Conservation (phyloP, 2,329 filamentous ascomycete genomes). For the Coniochaeta pulveracea region DNA sequence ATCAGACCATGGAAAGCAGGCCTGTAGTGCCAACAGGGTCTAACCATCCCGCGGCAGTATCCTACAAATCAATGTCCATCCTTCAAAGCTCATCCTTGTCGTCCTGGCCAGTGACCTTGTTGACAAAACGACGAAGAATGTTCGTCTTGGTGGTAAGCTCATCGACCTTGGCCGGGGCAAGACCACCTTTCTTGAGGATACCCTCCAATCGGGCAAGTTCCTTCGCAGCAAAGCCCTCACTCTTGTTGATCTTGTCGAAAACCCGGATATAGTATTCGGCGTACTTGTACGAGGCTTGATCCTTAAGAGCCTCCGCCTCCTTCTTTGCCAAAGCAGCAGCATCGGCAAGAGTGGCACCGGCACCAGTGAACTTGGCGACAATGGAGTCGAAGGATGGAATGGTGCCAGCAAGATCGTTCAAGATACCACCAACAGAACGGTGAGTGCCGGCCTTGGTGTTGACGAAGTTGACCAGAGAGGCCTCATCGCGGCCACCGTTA, state of each 20-base stretch:
- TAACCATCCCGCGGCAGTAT: too few relatives aligned
- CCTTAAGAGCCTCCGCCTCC: constrained; percentile 54
- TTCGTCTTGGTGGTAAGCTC: constrained; percentile 81
- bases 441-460: constrained; percentile 85
- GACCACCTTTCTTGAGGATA: constrained; percentile 74
- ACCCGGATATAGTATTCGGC: constrained; percentile 92
- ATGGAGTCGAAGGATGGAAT: constrained; percentile 68
- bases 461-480: constrained; percentile 66
- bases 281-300: constrained; percentile 57
- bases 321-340: constrained; percentile 63
- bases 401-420: constrained; percentile 71
- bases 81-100: constrained; percentile 62
- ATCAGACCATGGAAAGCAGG: too few relatives aligned
- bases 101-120: constrained; percentile 36
- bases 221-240: constrained; percentile 71
- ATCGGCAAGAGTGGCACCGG: constrained; percentile 48
- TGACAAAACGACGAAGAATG: constrained; percentile 68
- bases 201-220: constrained; percentile 72
- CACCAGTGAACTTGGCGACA: constrained; percentile 60
- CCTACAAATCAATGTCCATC: too few relatives aligned
- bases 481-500: constrained; percentile 64
- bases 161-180: constrained; percentile 77
- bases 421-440: constrained; percentile 68
- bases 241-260: constrained; percentile 71
- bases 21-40: too few relatives aligned